These are phyloP conservation scores for Ephemerocybe angulata DNA, from an alignment of 768 basidiomycete genomes.

Conservation along the genomic window DNA sequence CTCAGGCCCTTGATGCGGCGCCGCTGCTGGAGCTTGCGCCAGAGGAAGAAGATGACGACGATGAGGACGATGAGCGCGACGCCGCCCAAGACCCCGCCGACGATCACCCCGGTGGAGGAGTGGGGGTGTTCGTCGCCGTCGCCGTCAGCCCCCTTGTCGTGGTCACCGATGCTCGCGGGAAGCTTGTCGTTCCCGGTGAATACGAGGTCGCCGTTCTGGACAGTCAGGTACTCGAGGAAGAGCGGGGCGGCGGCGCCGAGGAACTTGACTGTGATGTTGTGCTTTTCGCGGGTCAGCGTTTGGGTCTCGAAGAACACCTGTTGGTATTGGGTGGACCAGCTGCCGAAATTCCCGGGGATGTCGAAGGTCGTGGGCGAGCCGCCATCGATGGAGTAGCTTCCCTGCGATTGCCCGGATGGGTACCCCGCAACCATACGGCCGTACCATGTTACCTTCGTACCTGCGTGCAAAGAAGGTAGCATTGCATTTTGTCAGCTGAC, in stretches of 20 bases:
- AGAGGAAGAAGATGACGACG: background rate
- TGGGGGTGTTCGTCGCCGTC: background rate
- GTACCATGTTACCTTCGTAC: constrained; percentile 3
- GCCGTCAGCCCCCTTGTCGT: background rate
- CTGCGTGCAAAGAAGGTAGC: no score
- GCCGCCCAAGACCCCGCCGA: background rate
- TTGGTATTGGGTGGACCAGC: background rate
- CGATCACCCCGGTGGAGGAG: background rate
- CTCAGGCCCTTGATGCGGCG: background rate
- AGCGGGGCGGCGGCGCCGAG: constrained; percentile 3
- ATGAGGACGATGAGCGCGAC: background rate
- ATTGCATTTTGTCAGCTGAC: background rate
- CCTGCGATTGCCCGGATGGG: background rate
- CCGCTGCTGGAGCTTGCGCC: constrained; percentile 1
- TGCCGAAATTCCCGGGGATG: background rate
- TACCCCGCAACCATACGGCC: background rate
- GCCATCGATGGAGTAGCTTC: constrained; percentile 4
- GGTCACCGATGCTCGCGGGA: background rate
- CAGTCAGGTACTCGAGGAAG: background rate
- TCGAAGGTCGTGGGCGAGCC: background rate
- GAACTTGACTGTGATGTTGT: constrained; percentile 1
- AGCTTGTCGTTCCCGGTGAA: background rate
- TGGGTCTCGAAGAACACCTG: background rate
- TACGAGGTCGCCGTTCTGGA: constrained; percentile 4
- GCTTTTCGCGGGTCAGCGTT: background rate